Base-by-base conservation (phyloP, 2,329 filamentous ascomycete genomes). In the Fusarium chuoi region DNA sequence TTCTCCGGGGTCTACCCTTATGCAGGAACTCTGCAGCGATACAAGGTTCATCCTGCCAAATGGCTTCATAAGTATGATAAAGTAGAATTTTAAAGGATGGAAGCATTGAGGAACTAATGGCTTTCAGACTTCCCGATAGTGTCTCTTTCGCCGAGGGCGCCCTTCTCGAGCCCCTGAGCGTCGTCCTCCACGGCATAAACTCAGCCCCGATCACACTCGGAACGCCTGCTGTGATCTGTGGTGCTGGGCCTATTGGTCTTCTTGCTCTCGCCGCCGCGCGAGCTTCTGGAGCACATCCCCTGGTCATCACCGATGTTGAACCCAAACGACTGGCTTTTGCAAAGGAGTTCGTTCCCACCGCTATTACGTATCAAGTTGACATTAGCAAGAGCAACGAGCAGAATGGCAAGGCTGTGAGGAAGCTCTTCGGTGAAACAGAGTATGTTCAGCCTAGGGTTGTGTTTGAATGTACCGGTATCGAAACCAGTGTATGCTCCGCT, bases 381-480 rank as follows among this genome's bases (percentile, higher is more conserved):
- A 77, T 79, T 0, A 79, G 80, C 3, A 78, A 87, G 30, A 85
- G 84, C 62, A 79, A 85, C 1, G 80, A 88, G 71, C 84, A 83
- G 22, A 90, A 89, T 62, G 88, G 87, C 0, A 82, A 81, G 64
- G 83, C 82, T 15, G 89, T 91, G 65, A 82, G 88, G 52, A 79
- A 80, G n/a, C 68, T 91, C 11, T 91, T 90, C 71, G 87, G 86
- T 13, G 77, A 77, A 12, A 82, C 84, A 11, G 89, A 91, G 74
- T 91, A 91, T 74, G 81, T 82, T 17, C 88, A 89, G 33, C 90
- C 90, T 0, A 83, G 87, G 18, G 87, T 87, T 2, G 87, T 91
- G 6, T 83, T 92, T 5, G 91, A 92, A 80, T 93, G 91, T 73
- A 93, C 90, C 0, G 90, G 91, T 0, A 87, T 92, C 1, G 89